Evolutionary conservation across 805 yeast genomes (phyloP).

Genomic region (Starmera amethionina): DNA sequence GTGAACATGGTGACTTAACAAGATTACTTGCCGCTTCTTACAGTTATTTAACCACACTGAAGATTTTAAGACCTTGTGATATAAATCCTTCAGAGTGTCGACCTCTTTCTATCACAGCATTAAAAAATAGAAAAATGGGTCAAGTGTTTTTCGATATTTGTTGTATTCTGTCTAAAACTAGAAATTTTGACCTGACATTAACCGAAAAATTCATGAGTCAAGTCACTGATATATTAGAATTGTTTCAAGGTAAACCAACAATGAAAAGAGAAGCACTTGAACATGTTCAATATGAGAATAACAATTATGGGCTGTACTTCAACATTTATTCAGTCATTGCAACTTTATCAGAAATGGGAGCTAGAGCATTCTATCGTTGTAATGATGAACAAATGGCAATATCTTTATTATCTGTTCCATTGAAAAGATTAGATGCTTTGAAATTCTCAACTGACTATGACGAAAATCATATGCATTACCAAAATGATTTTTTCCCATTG

Average conservation of each 20-base stretch:
- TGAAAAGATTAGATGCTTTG: too few relatives aligned
- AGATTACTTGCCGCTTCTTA: slow-evolving; percentile 53
- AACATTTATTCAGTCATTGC: slow-evolving; percentile 48
- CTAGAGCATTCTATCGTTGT: slow-evolving; percentile 28
- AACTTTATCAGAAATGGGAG: slow-evolving; percentile 46
- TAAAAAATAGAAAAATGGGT: slow-evolving; percentile 63
- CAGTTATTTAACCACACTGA: slow-evolving; percentile 49
- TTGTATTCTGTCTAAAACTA: slow-evolving; percentile 63
- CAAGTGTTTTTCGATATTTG: slow-evolving; percentile 75
- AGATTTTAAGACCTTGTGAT: slow-evolving; percentile 33
- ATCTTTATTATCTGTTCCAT: too few relatives aligned
- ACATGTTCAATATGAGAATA: slow-evolving; percentile 87
- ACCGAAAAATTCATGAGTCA: slow-evolving; percentile 39
- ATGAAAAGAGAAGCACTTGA: slow-evolving; percentile 62
- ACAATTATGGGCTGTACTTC: slow-evolving; percentile 39
- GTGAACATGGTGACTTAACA: slow-evolving; percentile 54
- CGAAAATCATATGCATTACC: neutral
- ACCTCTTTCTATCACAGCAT: slow-evolving; percentile 20
- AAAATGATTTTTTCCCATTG: slow-evolving; percentile 5
- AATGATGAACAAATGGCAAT: neutral
- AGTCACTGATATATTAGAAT: slow-evolving; percentile 51
- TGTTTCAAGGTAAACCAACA: slow-evolving; percentile 74
- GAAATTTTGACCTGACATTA: slow-evolving; percentile 37
- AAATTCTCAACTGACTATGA: too few relatives aligned
- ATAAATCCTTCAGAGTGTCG: slow-evolving; percentile 20